Evolutionary conservation across 495 filamentous ascomycete genomes (phyloP), one percentile per base, ranked within the genome.

Genomic region (Hypoxylon intermedium): DNA sequence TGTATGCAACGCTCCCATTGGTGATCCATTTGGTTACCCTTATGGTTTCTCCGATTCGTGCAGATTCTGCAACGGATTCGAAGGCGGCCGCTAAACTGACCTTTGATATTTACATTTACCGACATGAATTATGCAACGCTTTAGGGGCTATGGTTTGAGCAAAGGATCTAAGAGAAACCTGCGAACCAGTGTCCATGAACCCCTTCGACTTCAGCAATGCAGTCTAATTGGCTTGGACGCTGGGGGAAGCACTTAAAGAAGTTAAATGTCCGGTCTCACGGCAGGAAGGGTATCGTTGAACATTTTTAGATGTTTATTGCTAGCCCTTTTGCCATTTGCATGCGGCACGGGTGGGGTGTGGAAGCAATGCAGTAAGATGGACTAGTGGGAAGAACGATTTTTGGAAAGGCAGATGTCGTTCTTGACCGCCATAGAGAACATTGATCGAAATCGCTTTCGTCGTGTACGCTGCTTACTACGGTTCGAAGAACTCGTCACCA

Each of bases 81-180:
- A 11, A 11, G 20, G 42, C 16, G 23, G 6, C 9, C 18, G 5
- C 11, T 11, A 4, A 19, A 20, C 19, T 20, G n/a, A 46, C 31
- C 5, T 13, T 24, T 20, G 16, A 31, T 46, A 48, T 26, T 26
- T 7, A 26, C 24, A 26, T 7, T 7, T 26, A 26, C 33, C 47
- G 33, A 16, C 33, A 38, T 50, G 20, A 38, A 19, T 38, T 28
- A 24, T 49, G 45, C 18, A 49, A 21, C 43, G 11, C 15, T 18
- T 11, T 46, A 9, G 15, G 7, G 23, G 38, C 38, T 20, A 4
- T 15, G n/a, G 34, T 15, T 5, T 12, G 30, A 33, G 31, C 31
- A 34, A 34, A 13, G 34, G 34, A 4, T 15, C 7, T 37, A 15
- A 13, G 15, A 37, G 34, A 37, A 5, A 13, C 30, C 19, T 3